Percentiles rank a stretch among this genome's conserved stretches.
phyloP scores from a whole-genome alignment of 2,329 filamentous ascomycete genomes.

The Nannizzia gypsea region DNA sequence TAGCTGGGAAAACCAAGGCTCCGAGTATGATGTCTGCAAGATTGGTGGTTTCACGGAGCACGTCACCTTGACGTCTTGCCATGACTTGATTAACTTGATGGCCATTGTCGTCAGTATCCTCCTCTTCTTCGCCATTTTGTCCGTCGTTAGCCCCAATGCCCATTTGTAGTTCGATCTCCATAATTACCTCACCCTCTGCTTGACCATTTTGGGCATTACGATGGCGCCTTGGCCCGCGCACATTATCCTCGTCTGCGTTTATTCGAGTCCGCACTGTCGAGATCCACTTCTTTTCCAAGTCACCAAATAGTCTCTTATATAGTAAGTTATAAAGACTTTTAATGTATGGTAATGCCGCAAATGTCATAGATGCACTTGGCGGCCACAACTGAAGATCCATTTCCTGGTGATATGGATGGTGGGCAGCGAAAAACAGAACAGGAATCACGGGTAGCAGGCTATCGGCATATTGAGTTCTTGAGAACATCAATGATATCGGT shows the following conservation, averaged over 20 bases:
- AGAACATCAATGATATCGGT: constrained; percentile 55
- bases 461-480: constrained; percentile 53
- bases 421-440: constrained; percentile 42
- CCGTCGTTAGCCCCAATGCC: constrained; percentile 36
- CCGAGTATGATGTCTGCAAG: constrained; percentile 52
- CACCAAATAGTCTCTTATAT: constrained; percentile 48
- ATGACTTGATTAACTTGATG: constrained; percentile 22
- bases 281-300: constrained; percentile 49
- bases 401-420: constrained; percentile 30
- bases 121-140: constrained; percentile 15
- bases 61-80: constrained; percentile 34
- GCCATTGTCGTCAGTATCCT: constrained; percentile 10
- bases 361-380: constrained; percentile 52
- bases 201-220: constrained; percentile 26
- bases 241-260: constrained; percentile 24
- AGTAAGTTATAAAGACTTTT: constrained; percentile 52
- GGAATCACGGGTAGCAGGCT: constrained; percentile 52
- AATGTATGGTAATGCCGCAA: constrained; percentile 55
- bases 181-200: constrained; percentile 33
- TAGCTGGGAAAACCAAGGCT: constrained; percentile 66
- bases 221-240: constrained; percentile 16
- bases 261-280: constrained; percentile 50
- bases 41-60: constrained; percentile 43
- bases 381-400: constrained; percentile 51
- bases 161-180: constrained; percentile 42